Percentiles rank a stretch among this genome's conserved stretches.
Evolutionary conservation across 257 asterid species (phyloP).

Genomic region (Nicotiana knightiana): DNA sequence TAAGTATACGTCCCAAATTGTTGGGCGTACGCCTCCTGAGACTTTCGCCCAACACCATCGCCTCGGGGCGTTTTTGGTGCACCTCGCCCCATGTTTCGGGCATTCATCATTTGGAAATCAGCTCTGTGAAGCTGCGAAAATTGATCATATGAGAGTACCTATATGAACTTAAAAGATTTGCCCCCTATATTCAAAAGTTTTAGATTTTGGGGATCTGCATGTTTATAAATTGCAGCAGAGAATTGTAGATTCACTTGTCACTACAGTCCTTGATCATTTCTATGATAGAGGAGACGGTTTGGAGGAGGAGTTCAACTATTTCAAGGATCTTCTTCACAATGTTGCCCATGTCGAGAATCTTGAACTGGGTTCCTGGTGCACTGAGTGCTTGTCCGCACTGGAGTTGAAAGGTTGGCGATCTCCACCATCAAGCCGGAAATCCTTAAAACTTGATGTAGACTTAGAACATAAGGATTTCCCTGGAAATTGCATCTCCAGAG

Average conservation of each 20-base stretch:
- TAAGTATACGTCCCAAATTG: too few relatives aligned
- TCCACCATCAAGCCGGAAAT: too few relatives aligned
- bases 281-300: too few relatives aligned
- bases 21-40: too few relatives aligned
- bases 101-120: too few relatives aligned
- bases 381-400: not conserved
- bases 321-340: not conserved
- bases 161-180: not conserved
- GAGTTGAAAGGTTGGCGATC: too few relatives aligned
- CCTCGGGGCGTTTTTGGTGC: too few relatives aligned
- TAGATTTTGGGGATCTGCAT: not conserved
- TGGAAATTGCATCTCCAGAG: too few relatives aligned
- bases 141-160: not conserved
- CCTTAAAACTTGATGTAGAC: too few relatives aligned
- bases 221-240: not conserved
- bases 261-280: not conserved
- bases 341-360: not conserved
- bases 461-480: too few relatives aligned
- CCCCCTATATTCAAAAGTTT: not conserved
- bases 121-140: too few relatives aligned
- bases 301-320: not conserved
- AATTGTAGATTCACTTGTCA: not conserved
- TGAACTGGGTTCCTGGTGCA: not conserved
- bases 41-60: too few relatives aligned
- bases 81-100: accelerated